Percentiles rank a stretch among this genome's conserved stretches.
phyloP scores from a whole-genome alignment of 495 filamentous ascomycete genomes.

The Chaetomium fimeti region DNA sequence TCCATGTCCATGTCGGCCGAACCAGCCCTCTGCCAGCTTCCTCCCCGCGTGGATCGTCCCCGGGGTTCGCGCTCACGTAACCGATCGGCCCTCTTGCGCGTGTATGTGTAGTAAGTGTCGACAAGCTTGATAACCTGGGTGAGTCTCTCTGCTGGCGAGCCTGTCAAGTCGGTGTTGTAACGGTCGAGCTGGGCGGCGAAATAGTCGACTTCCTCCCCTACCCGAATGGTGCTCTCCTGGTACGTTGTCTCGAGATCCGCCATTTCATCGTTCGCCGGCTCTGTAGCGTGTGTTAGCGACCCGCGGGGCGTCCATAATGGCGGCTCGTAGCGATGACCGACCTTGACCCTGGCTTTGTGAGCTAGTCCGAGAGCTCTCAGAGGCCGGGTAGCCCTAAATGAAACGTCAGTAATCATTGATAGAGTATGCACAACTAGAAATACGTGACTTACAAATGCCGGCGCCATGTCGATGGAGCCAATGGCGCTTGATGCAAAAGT shows the following conservation, averaged over 20 bases:
- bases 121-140: constrained; percentile 46
- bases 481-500: neutral
- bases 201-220: constrained; percentile 45
- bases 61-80: constrained; percentile 37
- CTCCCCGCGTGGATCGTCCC: constrained; percentile 57
- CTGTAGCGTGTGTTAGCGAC: constrained; percentile 19
- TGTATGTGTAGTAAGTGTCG: constrained; percentile 46
- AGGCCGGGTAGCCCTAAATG: constrained; percentile 26
- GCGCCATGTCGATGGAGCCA: constrained; percentile 27
- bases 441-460: constrained; percentile 31
- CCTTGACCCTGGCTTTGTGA: constrained; percentile 29
- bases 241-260: constrained; percentile 33
- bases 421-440: neutral
- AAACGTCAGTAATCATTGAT: constrained; percentile 19
- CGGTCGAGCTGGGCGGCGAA: constrained; percentile 50
- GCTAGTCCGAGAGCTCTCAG: constrained; percentile 24
- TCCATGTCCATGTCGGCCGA: constrained; percentile 64
- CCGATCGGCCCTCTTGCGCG: constrained; percentile 38
- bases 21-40: constrained; percentile 57
- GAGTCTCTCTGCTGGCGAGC: constrained; percentile 40
- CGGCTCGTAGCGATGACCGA: constrained; percentile 4
- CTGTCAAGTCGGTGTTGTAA: constrained; percentile 34
- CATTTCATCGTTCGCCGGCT: constrained; percentile 27
- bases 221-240: constrained; percentile 32
- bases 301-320: neutral